Base-by-base conservation (phyloP, 805 yeast species). In the Pichia eremophila region DNA sequence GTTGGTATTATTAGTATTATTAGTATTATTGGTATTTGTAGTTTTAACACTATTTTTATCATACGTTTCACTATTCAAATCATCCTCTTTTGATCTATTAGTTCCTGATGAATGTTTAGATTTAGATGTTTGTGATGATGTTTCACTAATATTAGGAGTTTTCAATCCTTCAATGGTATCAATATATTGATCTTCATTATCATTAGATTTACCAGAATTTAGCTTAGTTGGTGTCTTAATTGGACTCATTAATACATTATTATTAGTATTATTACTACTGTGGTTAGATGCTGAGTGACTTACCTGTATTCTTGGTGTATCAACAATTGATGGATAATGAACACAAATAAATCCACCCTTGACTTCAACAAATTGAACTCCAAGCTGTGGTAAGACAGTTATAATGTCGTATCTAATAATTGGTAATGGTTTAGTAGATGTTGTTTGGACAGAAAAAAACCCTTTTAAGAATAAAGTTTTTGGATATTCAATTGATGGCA, bases 401-500 rank as follows among this genome's bases (percentile, higher is more conserved):
- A 90, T 85, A 39, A 90, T 81, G 61, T 85, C 90, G 59, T 85
- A 81, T 47, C 97, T 77, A 48, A 90, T 89, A 52, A 86, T 85
- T 12, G 95, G 90, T 47, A 91, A 72, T 18, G 96, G 93, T 58
- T 88, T 88, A 5, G 96, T 86, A 2, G 96, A 88, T 0, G 98
- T 90, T 1, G 95, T 86, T 67, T 90, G 96, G 43, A 90, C 97
- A 50, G 91, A 82, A 67, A 90, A 90, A 60, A 91, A 90, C 1
- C 97, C 97, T 62, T 89, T 87, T 63, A 90, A 73, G 70, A 88
- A 89, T 54, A 90, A 74, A 2, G 95, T 90, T 67, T 84, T 84
- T 51, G 96, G 95, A 61, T 81, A 87, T 60, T 90, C 96, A 62
- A 91, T 88, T 0, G 96, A 88, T 28, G 95, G 95, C 96, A 90